phyloP scores from a whole-genome alignment of 1,284 basidiomycete genomes.

The Pyrrhoderma lamaoense region DNA sequence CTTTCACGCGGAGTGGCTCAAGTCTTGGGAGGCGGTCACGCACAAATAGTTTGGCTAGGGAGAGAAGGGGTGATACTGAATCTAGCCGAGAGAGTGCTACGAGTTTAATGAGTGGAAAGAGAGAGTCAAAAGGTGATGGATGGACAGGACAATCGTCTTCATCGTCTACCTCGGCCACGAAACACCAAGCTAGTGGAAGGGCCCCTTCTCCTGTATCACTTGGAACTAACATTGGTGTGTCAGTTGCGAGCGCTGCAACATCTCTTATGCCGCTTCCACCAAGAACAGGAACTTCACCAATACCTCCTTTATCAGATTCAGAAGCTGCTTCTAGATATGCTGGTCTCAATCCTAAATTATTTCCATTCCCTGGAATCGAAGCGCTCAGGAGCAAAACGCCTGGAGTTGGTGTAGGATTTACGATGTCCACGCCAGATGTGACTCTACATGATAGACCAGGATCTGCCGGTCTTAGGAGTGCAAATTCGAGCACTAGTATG shows the following conservation, averaged over 20 bases:
- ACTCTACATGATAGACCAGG: conserved; percentile 24
- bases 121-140: conserved; percentile 10
- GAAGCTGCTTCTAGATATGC: conserved; percentile 47
- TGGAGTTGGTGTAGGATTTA: conserved; percentile 42
- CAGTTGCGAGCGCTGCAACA: conserved; percentile 43
- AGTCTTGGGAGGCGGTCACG: conserved; percentile 64
- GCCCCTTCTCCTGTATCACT: conserved; percentile 35
- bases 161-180: too few species aligned
- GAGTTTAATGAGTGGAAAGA: conserved; percentile 52
- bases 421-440: conserved; percentile 59
- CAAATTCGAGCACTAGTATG: conserved; percentile 38
- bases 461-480: conserved; percentile 27
- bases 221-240: conserved; percentile 26
- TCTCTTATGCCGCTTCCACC: conserved; percentile 51
- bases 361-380: conserved; percentile 82
- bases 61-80: conserved; percentile 50
- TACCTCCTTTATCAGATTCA: conserved; percentile 57
- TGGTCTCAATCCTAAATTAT: conserved; percentile 65
- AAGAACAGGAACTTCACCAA: conserved; percentile 55
- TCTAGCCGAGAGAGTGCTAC: conserved; percentile 67
- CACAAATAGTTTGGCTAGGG: conserved; percentile 64
- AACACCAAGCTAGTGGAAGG: neutral
- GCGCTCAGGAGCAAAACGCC: conserved; percentile 49
- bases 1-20: conserved; percentile 55
- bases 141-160: conserved; percentile 7